A percentile compares a stretch with the other conserved stretches of the same genome.
Conservation (phyloP, 371 early-diverging fungal genomes). For the Fennellomyces sp. region DNA sequence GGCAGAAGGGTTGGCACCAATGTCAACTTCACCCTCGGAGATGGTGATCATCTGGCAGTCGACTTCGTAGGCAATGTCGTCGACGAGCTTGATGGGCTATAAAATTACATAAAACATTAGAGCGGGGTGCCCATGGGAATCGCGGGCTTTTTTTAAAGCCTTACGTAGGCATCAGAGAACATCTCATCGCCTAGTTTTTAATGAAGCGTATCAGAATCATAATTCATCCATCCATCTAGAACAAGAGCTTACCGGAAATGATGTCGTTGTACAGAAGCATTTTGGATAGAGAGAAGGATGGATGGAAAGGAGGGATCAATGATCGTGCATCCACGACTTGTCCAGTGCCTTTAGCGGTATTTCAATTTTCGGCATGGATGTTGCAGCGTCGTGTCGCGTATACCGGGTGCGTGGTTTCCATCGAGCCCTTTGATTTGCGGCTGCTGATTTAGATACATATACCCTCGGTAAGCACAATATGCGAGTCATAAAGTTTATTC, state of each 20-base stretch:
- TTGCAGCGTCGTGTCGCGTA: too few relatives aligned
- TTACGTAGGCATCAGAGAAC: slow-evolving; percentile 86
- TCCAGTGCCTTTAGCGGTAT: too few relatives aligned
- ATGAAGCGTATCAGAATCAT: not conserved
- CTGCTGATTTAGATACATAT: too few relatives aligned
- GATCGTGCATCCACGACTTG: too few relatives aligned
- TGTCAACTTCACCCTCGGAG: slow-evolving; percentile 78
- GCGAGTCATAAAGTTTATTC: too few relatives aligned
- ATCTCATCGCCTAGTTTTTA: slow-evolving; percentile 80
- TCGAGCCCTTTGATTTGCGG: too few relatives aligned
- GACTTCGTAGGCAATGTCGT: slow-evolving; percentile 77
- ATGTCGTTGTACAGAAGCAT: slow-evolving; percentile 56
- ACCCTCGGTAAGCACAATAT: too few relatives aligned
- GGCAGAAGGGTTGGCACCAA: slow-evolving; percentile 95
- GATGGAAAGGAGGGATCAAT: slow-evolving; percentile 26
- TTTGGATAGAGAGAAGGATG: slow-evolving; percentile 26
- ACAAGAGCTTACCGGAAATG: slow-evolving; percentile 33
- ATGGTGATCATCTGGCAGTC: slow-evolving; percentile 79
- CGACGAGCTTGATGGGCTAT: slow-evolving; percentile 64
- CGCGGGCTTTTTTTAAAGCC: not conserved
- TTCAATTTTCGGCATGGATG: too few relatives aligned
- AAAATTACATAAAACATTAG: not conserved
- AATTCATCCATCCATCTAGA: not conserved
- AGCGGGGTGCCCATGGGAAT: not conserved
- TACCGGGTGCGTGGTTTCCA: too few relatives aligned